Evolutionary conservation across 305 asterid genomes (phyloP).

Genomic region (Solanum hybrid): DNA sequence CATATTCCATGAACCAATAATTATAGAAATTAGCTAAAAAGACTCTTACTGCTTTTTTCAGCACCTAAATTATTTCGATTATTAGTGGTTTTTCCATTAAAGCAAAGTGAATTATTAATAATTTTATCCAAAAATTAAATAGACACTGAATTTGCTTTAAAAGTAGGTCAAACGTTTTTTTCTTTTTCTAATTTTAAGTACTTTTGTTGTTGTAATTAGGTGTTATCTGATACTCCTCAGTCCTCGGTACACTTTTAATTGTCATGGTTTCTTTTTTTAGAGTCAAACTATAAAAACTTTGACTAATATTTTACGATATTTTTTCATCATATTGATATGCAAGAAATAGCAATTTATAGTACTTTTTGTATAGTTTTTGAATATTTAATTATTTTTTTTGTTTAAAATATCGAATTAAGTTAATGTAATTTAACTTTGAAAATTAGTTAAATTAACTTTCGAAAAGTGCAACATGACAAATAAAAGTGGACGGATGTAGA

Average conservation of each 20-base stretch:
- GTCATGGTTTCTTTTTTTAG: not conserved
- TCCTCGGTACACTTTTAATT: not conserved
- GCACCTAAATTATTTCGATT: not conserved
- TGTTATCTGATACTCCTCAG: not conserved
- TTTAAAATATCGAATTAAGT: too few species aligned
- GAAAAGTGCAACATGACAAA: not conserved
- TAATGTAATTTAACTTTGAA: too few species aligned
- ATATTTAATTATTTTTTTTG: too few species aligned
- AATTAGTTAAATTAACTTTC: too few species aligned
- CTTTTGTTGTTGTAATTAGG: not conserved
- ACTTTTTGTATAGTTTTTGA: not conserved
- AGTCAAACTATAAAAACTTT: too few species aligned
- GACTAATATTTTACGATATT: not conserved
- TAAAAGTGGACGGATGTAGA: too few species aligned
- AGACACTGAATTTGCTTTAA: not conserved
- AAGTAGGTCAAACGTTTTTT: not conserved
- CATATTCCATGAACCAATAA: not conserved
- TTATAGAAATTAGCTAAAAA: not conserved
- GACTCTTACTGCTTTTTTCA: not conserved
- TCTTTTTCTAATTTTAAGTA: not conserved
- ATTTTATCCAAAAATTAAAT: not conserved
- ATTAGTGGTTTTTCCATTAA: not conserved
- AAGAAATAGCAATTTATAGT: not conserved
- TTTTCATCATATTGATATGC: not conserved
- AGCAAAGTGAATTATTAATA: not conserved